These are phyloP conservation scores for Fomitopsis schrenkii DNA, from an alignment of 1,284 basidiomycete species.

Conservation along the genomic window DNA sequence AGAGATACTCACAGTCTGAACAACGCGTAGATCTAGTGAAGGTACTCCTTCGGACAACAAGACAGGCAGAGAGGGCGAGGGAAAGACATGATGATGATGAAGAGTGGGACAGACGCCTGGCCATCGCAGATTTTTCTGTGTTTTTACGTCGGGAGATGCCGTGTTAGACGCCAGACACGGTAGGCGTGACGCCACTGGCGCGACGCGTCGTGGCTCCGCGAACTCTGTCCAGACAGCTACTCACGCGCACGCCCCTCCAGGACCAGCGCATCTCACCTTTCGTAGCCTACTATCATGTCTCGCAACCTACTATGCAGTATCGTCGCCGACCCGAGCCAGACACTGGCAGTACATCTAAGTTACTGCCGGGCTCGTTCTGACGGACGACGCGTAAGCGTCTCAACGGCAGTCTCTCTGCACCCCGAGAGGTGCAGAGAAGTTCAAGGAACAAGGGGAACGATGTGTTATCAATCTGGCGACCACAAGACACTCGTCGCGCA, in stretches of 20 bases:
- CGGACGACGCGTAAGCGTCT: background rate
- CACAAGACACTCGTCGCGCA: background rate
- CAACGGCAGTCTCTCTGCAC: too few species aligned
- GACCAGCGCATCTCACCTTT: too few species aligned
- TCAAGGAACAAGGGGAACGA: too few species aligned
- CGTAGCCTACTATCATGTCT: background rate
- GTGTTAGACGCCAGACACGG: background rate
- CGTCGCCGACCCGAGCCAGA: background rate
- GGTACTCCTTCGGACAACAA: too few species aligned
- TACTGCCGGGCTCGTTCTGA: background rate
- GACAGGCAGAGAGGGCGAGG: too few species aligned
- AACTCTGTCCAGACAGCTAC: too few species aligned
- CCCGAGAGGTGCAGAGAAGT: too few species aligned
- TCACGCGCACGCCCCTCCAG: background rate
- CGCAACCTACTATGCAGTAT: background rate
- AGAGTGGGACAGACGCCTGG: background rate
- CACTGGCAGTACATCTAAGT: background rate
- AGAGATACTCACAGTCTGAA: background rate
- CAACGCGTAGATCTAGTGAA: background rate
- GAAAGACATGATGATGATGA: too few species aligned
- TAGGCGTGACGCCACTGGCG: background rate
- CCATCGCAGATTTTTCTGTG: background rate
- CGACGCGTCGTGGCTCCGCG: background rate
- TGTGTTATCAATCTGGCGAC: too few species aligned
- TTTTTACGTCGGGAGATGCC: background rate